Evolutionary conservation across 2,329 filamentous ascomycete species (phyloP).

Genomic region (Xylaria sp.): DNA sequence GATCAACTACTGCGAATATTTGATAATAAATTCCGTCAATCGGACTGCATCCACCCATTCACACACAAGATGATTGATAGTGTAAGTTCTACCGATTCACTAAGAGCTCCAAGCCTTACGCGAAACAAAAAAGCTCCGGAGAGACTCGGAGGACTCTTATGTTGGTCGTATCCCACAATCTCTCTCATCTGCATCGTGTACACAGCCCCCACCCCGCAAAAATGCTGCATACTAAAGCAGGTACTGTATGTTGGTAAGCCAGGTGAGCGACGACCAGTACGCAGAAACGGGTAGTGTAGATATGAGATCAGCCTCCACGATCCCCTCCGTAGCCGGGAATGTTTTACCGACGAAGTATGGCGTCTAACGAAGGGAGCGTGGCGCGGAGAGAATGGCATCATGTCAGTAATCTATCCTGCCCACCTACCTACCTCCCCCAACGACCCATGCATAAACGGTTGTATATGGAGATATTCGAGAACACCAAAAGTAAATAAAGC

Average conservation of each 20-base stretch:
- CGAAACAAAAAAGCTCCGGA: neutral
- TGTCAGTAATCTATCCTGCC: neutral
- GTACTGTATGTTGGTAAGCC: too few species aligned
- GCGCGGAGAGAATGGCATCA: slow-evolving; percentile 12
- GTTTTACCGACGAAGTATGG: slow-evolving; percentile 6
- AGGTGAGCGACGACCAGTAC: neutral
- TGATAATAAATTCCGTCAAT: neutral
- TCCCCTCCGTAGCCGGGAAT: neutral
- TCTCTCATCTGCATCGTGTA: neutral
- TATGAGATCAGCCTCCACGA: neutral
- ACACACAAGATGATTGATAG: too few species aligned
- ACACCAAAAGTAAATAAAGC: neutral
- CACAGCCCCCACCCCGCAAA: neutral
- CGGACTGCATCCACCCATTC: too few species aligned
- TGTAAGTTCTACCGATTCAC: too few species aligned
- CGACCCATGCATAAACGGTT: slow-evolving; percentile 23
- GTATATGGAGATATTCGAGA: neutral
- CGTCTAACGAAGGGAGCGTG: neutral
- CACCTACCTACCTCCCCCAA: slow-evolving; percentile 6
- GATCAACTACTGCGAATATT: neutral
- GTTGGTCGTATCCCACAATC: neutral
- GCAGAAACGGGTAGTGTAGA: neutral
- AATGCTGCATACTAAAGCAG: too few species aligned
- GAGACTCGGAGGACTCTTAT: too few species aligned
- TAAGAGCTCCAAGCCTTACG: too few species aligned